Percentiles rank a stretch among this genome's conserved stretches.
phyloP scores from a whole-genome alignment of 805 yeast genomes.

The Pichia ethanolica region DNA sequence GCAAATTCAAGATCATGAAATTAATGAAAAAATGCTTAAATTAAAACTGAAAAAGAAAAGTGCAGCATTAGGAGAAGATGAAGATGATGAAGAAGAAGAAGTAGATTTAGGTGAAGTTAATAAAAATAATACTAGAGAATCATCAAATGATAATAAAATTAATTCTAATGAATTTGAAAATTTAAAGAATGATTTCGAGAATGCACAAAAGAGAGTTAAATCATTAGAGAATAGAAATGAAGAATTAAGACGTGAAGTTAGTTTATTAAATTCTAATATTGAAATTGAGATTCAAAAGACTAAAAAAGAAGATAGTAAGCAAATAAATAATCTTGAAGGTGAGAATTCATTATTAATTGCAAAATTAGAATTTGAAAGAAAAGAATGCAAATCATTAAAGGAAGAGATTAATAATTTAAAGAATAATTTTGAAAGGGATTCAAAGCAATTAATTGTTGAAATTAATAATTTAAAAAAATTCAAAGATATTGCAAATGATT shows the following conservation, averaged over 20 bases:
- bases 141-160: neutral
- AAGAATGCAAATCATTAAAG: constrained; percentile 19
- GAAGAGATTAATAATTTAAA: constrained; percentile 24
- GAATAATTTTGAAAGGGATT: constrained; percentile 38
- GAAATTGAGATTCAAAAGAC: constrained; percentile 36
- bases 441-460: constrained; percentile 42
- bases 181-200: constrained; percentile 67
- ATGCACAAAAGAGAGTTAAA: constrained; percentile 55
- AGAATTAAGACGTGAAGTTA: constrained; percentile 58
- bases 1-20: constrained; percentile 57
- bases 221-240: constrained; percentile 77
- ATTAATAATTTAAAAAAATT: constrained; percentile 41
- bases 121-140: constrained; percentile 16
- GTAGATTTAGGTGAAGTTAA: constrained; percentile 10
- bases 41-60: constrained; percentile 46
- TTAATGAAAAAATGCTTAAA: constrained; percentile 57
- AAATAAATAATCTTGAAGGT: constrained; percentile 51
- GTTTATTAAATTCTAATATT: constrained; percentile 40
- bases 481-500: constrained; percentile 51
- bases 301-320: constrained; percentile 36
- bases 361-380: constrained; percentile 45
- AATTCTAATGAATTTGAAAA: constrained; percentile 36
- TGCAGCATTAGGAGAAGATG: constrained; percentile 23
- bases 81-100: constrained; percentile 18
- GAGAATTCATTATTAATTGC: constrained; percentile 62